Evolutionary conservation across 306 rosid species (phyloP), one percentile per base, ranked within the genome.

Genomic region (Sphenostylis stenocarpa): DNA sequence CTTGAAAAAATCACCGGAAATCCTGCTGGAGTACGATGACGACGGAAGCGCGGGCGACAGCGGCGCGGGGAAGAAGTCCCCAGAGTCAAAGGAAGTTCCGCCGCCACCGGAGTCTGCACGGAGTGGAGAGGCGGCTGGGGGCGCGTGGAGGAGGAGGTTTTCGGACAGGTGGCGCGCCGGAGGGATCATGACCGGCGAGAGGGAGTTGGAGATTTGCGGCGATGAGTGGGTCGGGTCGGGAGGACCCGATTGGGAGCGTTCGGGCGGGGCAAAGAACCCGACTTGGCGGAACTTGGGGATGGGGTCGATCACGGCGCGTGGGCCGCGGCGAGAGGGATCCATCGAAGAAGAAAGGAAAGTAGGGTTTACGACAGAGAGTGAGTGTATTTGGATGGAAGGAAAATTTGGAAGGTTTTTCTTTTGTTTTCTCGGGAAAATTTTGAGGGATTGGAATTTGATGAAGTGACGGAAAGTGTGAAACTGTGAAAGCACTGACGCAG

Each of bases 161-260:
- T 90, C 97, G 15, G 93, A 79, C 4, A 65, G 87, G 45, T 88
- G 96, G 20, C 96, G 93, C 21, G 94, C 87, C 7, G 90, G 98
- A 1, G 96, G 98, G 28, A 94, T 94, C 94, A 94, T 94, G 39
- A 94, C 97, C 0, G 98, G 97, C 5, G 88, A 90, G 24, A 90
- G 88, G 7, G 96, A 85, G 72, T 81, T 86, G 39, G 80, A 80
- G 29, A 57, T 6, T 28, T 77, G 61, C 38, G 93, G 87, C 19
- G 91, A 67, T 1, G 63, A 23, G 65, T 70, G 75, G 73, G 60
- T 47, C 28, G 89, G 89, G 48, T 82, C 88, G 71, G 90, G 85
- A 34, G 82, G 72, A 81, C 79, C 78, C 82, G 80, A 77, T 9
- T 48, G 79, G 1, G 81, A 64, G 15, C 88, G 83, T 1, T 57